Base-by-base conservation (phyloP, 2,329 filamentous ascomycete species). In the Fonsecaea monophora region DNA sequence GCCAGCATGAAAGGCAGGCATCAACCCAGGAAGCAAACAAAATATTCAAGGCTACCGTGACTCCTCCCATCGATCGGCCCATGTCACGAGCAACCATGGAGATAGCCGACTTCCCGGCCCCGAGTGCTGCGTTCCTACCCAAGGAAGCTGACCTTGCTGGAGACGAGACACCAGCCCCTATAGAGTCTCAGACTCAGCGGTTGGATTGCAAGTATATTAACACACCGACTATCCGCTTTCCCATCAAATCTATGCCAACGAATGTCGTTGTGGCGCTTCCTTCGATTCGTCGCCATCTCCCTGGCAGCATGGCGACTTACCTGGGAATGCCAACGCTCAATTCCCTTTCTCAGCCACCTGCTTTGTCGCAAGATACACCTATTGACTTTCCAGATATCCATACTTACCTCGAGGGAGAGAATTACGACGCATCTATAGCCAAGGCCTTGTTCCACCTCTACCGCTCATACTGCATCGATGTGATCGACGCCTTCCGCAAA, bases 401-500 rank as follows among this genome's bases (percentile, higher is more conserved):
- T 69, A 84, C 87, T 4, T 97, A 93, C 75, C 83, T 97, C 2
- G 65, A 62, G 21, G 69, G 66, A 0, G 80, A 82, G 2, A 90
- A 91, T 64, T 96, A 94, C 6, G 95, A 99, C 77, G 83, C 86
- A 0, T 94, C 98, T 75, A 90, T 93, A 7, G 94, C 93, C 32
- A 91, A 91, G 74, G 94, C 93, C 3, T 83, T 99, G 25, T 88
- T 89, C 42, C 94, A 94, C 4, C 84, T 98, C 30, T 99, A 99
- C 76, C 89, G 93, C 58, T 95, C 94, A 2, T 94, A 98, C 76
- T 97, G 94, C 77, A 97, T 95, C 13, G 97, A 94, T 0, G 85
- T 99, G 4, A 91, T 99, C 37, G 95, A 99, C 78, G 94, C 92
- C 73, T 93, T 99, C 68, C 91, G 95, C 35, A 98, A 92, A 78